A percentile compares a stretch with the other conserved stretches of the same genome.
phyloP scores from a whole-genome alignment of 495 filamentous ascomycete species.

The Penicillium paxilli region DNA sequence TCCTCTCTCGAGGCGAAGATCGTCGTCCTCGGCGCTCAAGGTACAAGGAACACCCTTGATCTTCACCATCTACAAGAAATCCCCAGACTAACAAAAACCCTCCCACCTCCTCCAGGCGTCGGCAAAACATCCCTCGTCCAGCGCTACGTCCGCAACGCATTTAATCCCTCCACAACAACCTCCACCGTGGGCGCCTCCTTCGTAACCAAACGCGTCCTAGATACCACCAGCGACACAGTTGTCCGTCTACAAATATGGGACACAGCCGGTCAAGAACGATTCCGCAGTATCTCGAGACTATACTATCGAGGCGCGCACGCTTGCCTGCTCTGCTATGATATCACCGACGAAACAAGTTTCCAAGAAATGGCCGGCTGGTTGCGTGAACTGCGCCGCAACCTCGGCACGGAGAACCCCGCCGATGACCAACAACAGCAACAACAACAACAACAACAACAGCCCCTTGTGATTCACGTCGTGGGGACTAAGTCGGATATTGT shows the following conservation, averaged over 20 bases:
- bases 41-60: constrained; percentile 26
- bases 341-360: constrained; percentile 84
- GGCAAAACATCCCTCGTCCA: constrained; percentile 93
- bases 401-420: constrained; percentile 47
- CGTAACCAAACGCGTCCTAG: constrained; percentile 87
- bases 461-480: constrained; percentile 92
- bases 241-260: constrained; percentile 93
- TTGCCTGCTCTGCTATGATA: constrained; percentile 91
- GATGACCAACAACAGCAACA: no score
- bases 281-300: constrained; percentile 86
- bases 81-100: neutral
- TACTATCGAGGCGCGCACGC: constrained; percentile 97
- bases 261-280: constrained; percentile 93
- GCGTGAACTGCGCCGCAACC: constrained; percentile 70
- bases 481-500: constrained; percentile 95
- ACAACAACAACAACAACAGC: no score
- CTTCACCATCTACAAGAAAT: neutral
- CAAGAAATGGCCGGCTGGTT: constrained; percentile 94
- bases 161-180: constrained; percentile 64
- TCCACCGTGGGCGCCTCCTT: constrained; percentile 94
- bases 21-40: constrained; percentile 83
- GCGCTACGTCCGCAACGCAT: constrained; percentile 80
- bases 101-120: constrained; percentile 56
- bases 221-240: constrained; percentile 74
- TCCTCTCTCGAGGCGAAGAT: constrained; percentile 88